Evolutionary conservation across 75 land plant species (phyloP).

Genomic region (Sequoia sempervirens): DNA sequence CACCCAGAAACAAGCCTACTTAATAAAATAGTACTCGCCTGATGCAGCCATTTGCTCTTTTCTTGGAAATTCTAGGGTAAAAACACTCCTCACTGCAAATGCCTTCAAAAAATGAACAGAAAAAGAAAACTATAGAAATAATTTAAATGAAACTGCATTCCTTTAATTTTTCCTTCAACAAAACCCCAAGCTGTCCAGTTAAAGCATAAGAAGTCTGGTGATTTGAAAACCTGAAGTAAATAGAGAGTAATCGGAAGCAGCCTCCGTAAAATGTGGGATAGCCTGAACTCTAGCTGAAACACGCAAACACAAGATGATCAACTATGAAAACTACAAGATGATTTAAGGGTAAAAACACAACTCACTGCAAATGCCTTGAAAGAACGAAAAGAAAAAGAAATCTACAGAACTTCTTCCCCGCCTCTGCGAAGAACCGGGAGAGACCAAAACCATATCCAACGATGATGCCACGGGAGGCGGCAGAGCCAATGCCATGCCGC

Average conservation of each 20-base stretch:
- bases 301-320: background rate
- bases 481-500: conserved; percentile 37
- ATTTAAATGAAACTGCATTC: background rate
- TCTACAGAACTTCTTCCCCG: too few species aligned
- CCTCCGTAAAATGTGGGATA: conserved; percentile 82
- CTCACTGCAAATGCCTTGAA: too few species aligned
- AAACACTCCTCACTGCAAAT: background rate
- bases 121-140: background rate
- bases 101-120: background rate
- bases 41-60: conserved; percentile 42
- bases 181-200: background rate
- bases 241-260: conserved; percentile 18
- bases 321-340: background rate
- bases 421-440: conserved; percentile 16
- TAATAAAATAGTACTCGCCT: conserved; percentile 11
- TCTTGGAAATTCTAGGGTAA: background rate
- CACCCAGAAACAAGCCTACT: too few species aligned
- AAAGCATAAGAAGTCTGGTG: background rate
- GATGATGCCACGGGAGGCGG: conserved; percentile 28
- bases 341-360: too few species aligned
- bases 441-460: background rate
- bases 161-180: background rate
- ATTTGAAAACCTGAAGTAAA: conserved; percentile 9
- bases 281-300: conserved; percentile 78
- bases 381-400: too few species aligned